Conservation (phyloP, 305 asterid genomes). For the Fraxinus sp. region DNA sequence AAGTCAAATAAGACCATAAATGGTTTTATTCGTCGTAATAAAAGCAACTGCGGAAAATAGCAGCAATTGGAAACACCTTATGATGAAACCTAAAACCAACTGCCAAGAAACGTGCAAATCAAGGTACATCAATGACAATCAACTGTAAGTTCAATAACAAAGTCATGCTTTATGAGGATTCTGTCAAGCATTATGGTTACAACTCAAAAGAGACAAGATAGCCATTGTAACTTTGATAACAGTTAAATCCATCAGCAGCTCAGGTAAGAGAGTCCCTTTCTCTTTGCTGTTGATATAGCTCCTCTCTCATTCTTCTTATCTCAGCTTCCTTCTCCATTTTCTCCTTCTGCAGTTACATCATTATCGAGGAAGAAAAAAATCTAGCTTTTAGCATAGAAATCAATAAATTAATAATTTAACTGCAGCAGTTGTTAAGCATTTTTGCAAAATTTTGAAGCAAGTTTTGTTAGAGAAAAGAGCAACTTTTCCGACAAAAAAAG, state of each 20-base stretch:
- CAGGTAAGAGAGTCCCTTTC: slow-evolving; percentile 58
- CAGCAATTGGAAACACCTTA: slow-evolving; percentile 13
- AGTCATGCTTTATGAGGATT: slow-evolving; percentile 22
- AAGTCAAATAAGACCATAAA: neutral
- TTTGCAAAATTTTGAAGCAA: neutral
- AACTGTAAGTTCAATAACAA: slow-evolving; percentile 12
- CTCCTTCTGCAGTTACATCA: slow-evolving; percentile 56
- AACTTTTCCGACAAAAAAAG: neutral
- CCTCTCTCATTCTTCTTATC: slow-evolving; percentile 60
- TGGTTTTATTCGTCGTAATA: slow-evolving; percentile 20
- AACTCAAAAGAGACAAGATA: slow-evolving; percentile 22
- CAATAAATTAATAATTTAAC: neutral
- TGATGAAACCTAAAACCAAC: slow-evolving; percentile 20
- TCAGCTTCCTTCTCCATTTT: slow-evolving; percentile 66
- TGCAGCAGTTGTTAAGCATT: neutral
- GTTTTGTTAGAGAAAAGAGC: neutral
- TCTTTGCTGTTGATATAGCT: slow-evolving; percentile 54
- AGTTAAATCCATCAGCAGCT: slow-evolving; percentile 28
- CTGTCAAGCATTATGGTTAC: slow-evolving; percentile 1
- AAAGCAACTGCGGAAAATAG: slow-evolving; percentile 16
- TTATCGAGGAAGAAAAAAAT: slow-evolving; percentile 3
- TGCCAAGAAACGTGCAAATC: slow-evolving; percentile 19
- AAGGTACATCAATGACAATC: slow-evolving; percentile 22
- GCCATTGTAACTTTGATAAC: slow-evolving; percentile 16
- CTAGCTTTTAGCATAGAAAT: neutral